Base-by-base conservation (phyloP, 345 rosid species). In the Hypericum androsaemum region DNA sequence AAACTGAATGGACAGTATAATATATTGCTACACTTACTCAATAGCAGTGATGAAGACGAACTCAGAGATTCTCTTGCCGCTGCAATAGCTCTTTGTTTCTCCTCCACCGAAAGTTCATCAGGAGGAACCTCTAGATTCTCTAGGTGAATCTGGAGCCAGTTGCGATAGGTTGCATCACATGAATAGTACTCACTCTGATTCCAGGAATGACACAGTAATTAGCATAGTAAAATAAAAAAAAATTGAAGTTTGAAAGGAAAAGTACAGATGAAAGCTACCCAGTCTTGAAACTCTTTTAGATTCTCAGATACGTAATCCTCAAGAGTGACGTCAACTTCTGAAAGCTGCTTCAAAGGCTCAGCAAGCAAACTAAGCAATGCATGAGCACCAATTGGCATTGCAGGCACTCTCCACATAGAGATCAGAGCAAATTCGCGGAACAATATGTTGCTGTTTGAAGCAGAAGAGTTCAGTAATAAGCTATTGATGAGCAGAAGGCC, bases 401-500 rank as follows among this genome's bases (percentile, higher is more conserved):
- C 84, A 50, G 98, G 98, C 48, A 87, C 90, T 69, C 98, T 81
- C 98, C 98, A 92, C 94, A 92, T 83, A 55, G 98, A 81, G 66
- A 92, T 81, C 69, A 92, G 66, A 53, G 97, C 89, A 49, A 92
- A 88, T 76, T 92, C 98, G 67, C 98, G 75, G 75, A 92, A 92
- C 53, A 88, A 66, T 61, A 85, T 77, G 69, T 92, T 92, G 84
- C 98, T 88, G 65, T 22, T 68, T 12, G 65, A 67, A 56, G 54
- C 51, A 54, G 9, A 45, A 56, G 37, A 56, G 39, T 58, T 50
- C 42, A 54, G 57, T 6, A 56, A 43, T 40, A 12, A 35, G 37
- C 8, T 12, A 32, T 47, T 17, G 15, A 47, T 60, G 14, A 10
- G 49, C 14, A 28, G 46, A 39, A 64, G 37, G 7, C 41, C 12